These are phyloP conservation scores for Ambrosia artemisiifolia DNA, from an alignment of 129 eudicot species.

Conservation along the genomic window DNA sequence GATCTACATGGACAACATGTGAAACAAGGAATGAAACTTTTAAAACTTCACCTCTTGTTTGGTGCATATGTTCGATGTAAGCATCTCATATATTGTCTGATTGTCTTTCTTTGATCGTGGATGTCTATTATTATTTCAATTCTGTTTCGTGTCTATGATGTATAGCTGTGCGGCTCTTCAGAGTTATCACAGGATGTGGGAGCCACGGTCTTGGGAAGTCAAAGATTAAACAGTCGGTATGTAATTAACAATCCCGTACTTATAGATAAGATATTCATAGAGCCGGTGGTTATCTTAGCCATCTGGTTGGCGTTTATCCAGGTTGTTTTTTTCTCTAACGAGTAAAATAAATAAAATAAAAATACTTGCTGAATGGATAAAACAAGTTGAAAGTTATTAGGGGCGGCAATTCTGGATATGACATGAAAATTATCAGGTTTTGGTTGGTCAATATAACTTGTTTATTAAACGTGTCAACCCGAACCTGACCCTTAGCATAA, in stretches of 20 bases:
- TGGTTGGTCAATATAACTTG: no score
- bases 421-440: neutral
- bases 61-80: constrained; percentile 96
- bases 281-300: no score
- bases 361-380: neutral
- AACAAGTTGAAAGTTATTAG: neutral
- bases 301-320: neutral
- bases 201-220: constrained; percentile 86
- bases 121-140: neutral
- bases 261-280: no score
- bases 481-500: neutral
- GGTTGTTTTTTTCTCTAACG: neutral
- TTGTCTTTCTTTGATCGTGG: neutral
- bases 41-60: constrained; percentile 89
- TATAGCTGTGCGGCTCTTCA: constrained; percentile 76
- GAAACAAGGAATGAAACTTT: constrained; percentile 86
- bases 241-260: neutral
- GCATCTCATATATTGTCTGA: constrained; percentile 16
- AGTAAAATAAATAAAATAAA: neutral
- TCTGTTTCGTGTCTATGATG: constrained; percentile 9
- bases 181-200: constrained; percentile 97
- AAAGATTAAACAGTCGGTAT: constrained; percentile 86
- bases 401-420: no score
- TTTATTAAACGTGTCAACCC: no score
- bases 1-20: constrained; percentile 99